Conservation (phyloP, 805 yeast species). For the Tetrapisispora phaffii region DNA sequence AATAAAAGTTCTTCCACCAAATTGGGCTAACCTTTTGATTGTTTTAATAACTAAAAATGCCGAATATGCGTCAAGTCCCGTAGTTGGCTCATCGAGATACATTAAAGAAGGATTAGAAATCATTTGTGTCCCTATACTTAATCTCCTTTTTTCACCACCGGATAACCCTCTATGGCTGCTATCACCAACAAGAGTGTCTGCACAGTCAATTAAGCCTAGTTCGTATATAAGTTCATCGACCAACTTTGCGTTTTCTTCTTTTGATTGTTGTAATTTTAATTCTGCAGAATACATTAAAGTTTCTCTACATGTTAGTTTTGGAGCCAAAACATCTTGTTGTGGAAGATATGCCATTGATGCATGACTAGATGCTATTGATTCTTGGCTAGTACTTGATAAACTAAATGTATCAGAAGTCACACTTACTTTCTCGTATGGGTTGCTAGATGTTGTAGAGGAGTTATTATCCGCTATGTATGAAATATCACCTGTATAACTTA, state of each 20-base stretch:
- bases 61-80: slow-evolving; percentile 74
- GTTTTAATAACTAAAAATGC: slow-evolving; percentile 57
- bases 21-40: slow-evolving; percentile 44
- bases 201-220: slow-evolving; percentile 56
- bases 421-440: not conserved
- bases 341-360: slow-evolving; percentile 47
- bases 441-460: not conserved
- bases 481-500: slow-evolving; percentile 37
- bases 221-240: slow-evolving; percentile 54
- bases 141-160: slow-evolving; percentile 77
- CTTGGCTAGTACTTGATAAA: not conserved
- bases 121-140: slow-evolving; percentile 70
- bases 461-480: slow-evolving; percentile 19
- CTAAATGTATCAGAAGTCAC: not conserved
- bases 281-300: slow-evolving; percentile 64
- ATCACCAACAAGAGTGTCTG: slow-evolving; percentile 50
- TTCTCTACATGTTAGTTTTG: slow-evolving; percentile 65
- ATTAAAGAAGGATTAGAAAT: slow-evolving; percentile 66
- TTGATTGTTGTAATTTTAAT: slow-evolving; percentile 44
- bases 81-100: slow-evolving; percentile 81
- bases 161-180: slow-evolving; percentile 51
- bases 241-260: slow-evolving; percentile 36
- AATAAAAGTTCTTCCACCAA: slow-evolving; percentile 59
- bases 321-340: slow-evolving; percentile 64
- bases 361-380: slow-evolving; percentile 2